Evolutionary conservation across 1,139 yeast genomes (phyloP).

Genomic region (Suhomyces atakaporum): DNA sequence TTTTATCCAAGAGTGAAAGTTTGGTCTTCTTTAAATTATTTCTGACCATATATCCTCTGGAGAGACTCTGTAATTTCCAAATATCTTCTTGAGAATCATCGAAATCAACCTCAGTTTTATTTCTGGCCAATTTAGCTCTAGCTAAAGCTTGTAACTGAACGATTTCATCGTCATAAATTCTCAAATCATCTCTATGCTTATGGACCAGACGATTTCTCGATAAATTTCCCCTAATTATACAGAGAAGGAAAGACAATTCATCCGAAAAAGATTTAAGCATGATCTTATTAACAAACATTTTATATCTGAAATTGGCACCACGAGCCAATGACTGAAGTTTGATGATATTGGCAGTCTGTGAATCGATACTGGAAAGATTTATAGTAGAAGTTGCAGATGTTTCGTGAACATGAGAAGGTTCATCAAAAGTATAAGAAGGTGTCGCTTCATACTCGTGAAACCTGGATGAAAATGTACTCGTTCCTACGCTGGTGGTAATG

Average conservation of each 20-base stretch:
- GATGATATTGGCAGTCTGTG: conserved; percentile 29
- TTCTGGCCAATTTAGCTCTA: conserved; percentile 27
- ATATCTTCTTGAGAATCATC: conserved; percentile 12
- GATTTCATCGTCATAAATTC: conserved; percentile 29
- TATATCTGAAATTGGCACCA: conserved; percentile 66
- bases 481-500: conserved; percentile 13
- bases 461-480: conserved; percentile 10
- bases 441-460: conserved; percentile 5
- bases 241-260: conserved; percentile 39
- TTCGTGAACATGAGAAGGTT: background rate
- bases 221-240: conserved; percentile 45
- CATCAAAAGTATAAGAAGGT: conserved; percentile 9
- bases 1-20: conserved; percentile 13
- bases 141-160: conserved; percentile 40
- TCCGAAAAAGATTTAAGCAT: conserved; percentile 57
- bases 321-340: conserved; percentile 63
- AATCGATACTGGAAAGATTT: conserved; percentile 5
- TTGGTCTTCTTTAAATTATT: conserved; percentile 8
- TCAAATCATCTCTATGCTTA: conserved; percentile 39
- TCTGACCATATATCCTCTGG: conserved; percentile 31
- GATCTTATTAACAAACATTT: conserved; percentile 60
- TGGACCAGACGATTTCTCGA: conserved; percentile 39
- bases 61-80: conserved; percentile 27
- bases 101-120: conserved; percentile 17
- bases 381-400: background rate